Percentiles rank a stretch among this genome's conserved stretches.
phyloP scores from a whole-genome alignment of 768 basidiomycete genomes.

The Trametes cubensis region DNA sequence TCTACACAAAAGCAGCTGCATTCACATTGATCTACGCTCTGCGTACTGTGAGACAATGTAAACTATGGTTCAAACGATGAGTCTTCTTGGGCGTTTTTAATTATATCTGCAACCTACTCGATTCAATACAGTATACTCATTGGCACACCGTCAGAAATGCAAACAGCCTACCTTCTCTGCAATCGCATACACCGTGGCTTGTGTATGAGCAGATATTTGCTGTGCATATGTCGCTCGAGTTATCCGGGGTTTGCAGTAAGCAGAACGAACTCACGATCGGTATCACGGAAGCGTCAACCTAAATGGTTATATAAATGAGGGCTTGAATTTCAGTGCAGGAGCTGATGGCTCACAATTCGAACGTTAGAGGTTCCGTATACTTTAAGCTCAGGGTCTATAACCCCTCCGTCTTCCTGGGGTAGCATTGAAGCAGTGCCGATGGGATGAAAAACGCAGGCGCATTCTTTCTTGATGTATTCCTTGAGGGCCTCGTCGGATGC shows the following conservation, averaged over 20 bases:
- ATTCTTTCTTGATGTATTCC: slow-evolving; percentile 10
- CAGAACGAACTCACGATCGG: not conserved
- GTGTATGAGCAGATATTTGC: not conserved
- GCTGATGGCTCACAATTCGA: slow-evolving; percentile 6
- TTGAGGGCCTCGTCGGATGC: slow-evolving; percentile 1
- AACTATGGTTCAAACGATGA: not conserved
- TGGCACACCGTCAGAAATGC: too few relatives aligned
- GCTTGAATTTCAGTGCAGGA: not conserved
- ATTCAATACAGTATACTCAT: not conserved
- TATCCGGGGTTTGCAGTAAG: too few relatives aligned
- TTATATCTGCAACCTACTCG: not conserved
- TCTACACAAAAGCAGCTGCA: too few relatives aligned
- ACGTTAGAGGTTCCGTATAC: slow-evolving; percentile 18
- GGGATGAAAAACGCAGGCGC: not conserved
- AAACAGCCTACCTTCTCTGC: not conserved
- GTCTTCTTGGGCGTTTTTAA: not conserved
- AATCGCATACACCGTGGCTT: not conserved
- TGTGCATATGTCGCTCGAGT: not conserved
- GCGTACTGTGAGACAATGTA: not conserved
- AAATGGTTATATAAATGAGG: not conserved
- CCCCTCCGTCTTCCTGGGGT: slow-evolving; percentile 18
- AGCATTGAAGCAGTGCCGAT: slow-evolving; percentile 16
- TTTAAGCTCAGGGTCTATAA: slow-evolving; percentile 14
- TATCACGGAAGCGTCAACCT: not conserved
- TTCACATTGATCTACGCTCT: too few relatives aligned